These are phyloP conservation scores for Pichia deserticola DNA, from an alignment of 805 yeast species.

Conservation along the genomic window DNA sequence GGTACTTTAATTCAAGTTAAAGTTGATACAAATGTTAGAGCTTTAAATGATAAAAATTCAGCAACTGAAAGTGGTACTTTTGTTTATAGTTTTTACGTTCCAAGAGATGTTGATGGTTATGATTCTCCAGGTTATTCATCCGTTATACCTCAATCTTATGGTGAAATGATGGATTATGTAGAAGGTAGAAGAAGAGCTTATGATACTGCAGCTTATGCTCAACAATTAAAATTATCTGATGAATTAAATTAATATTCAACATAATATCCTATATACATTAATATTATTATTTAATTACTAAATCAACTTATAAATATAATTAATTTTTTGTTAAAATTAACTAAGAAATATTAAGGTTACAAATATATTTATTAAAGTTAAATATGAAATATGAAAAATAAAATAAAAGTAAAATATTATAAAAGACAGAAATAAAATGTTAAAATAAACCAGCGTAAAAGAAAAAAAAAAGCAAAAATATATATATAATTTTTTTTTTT, in stretches of 20 bases:
- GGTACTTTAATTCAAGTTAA: constrained; percentile 88
- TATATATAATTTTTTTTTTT: no score
- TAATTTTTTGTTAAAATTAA: no score
- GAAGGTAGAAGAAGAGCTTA: constrained; percentile 87
- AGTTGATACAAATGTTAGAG: constrained; percentile 74
- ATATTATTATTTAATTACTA: no score
- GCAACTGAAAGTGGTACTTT: constrained; percentile 77
- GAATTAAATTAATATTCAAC: constrained; percentile 9
- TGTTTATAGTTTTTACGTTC: constrained; percentile 83
- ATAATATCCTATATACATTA: no score
- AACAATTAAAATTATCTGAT: constrained; percentile 31
- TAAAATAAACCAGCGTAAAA: no score
- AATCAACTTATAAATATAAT: no score
- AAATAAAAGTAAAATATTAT: no score
- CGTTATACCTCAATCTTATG: constrained; percentile 80
- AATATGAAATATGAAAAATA: no score
- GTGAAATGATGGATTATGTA: constrained; percentile 86
- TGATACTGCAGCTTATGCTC: constrained; percentile 66
- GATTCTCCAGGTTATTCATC: constrained; percentile 56
- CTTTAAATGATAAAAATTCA: constrained; percentile 44
- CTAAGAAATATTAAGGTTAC: no score
- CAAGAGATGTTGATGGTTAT: constrained; percentile 40
- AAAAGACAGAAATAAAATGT: no score
- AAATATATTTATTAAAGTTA: no score
- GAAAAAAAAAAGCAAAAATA: no score